Conservation (phyloP, 73 alveolate species). For the Blepharisma stoltei region DNA sequence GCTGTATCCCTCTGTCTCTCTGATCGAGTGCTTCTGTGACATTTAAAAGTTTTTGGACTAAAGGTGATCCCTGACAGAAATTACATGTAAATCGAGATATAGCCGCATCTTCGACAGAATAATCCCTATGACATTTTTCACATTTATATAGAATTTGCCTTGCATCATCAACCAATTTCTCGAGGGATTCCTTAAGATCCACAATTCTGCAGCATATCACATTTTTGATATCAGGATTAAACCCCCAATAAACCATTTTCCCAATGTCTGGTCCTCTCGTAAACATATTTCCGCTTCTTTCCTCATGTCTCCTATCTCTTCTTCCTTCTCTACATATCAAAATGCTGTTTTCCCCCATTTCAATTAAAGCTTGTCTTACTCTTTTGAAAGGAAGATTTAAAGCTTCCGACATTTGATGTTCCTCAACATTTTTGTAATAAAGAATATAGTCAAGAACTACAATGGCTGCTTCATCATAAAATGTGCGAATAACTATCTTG, state of each 20-base stretch:
- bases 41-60: not conserved
- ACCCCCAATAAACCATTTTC: conserved; percentile 20
- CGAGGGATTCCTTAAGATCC: not conserved
- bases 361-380: not conserved
- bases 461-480: not conserved
- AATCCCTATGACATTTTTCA: not conserved
- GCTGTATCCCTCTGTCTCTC: not conserved
- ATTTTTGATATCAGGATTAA: conserved; percentile 14
- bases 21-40: not conserved
- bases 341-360: not conserved
- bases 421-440: not conserved
- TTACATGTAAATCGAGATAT: not conserved
- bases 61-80: not conserved
- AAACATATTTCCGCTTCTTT: conserved; percentile 17
- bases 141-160: not conserved
- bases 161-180: conserved; percentile 15
- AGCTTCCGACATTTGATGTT: conserved; percentile 17
- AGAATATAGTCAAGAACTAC: conserved; percentile 9
- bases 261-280: conserved; percentile 25
- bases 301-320: conserved; percentile 4
- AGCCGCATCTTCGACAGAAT: not conserved
- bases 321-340: conserved; percentile 1
- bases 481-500: not conserved
- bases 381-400: not conserved
- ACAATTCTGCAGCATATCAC: not conserved